phyloP scores from a whole-genome alignment of 2,329 filamentous ascomycete species.

The Aspergillus spinulosporus region DNA sequence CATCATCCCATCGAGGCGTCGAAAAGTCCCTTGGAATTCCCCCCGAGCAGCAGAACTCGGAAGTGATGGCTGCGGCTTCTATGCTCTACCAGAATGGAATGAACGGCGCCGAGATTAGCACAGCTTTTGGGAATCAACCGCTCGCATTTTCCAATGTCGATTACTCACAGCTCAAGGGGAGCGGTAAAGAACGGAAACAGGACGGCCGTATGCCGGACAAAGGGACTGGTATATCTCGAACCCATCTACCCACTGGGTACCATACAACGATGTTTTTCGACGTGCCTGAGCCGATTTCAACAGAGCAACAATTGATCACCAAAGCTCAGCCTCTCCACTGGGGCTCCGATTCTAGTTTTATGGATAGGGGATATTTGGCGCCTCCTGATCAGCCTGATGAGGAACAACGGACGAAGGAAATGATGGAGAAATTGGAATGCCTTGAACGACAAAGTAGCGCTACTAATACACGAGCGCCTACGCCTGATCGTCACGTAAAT shows the following conservation, averaged over 20 bases:
- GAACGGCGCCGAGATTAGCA: slow-evolving; percentile 30
- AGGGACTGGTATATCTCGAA: slow-evolving; percentile 19
- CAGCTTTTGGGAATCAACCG: slow-evolving; percentile 33
- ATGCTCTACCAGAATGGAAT: slow-evolving; percentile 46
- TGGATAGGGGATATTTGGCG: slow-evolving; percentile 60
- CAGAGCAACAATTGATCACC: slow-evolving; percentile 40
- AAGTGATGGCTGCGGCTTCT: slow-evolving; percentile 60
- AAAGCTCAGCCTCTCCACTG: slow-evolving; percentile 56
- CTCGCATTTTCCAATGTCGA: slow-evolving; percentile 29
- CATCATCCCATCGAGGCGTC: slow-evolving; percentile 28
- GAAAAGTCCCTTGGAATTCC: slow-evolving; percentile 31
- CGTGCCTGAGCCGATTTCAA: slow-evolving; percentile 34
- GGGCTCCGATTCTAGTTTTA: slow-evolving; percentile 69
- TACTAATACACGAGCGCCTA: slow-evolving; percentile 60
- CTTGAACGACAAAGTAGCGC: slow-evolving; percentile 60
- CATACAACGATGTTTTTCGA: slow-evolving; percentile 44
- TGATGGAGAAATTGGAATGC: slow-evolving; percentile 59
- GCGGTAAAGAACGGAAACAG: slow-evolving; percentile 23
- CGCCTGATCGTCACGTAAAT: slow-evolving; percentile 45
- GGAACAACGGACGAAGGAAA: slow-evolving; percentile 57
- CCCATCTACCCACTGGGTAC: slow-evolving; percentile 32
- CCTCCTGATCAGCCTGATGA: slow-evolving; percentile 58
- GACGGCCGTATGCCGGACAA: slow-evolving; percentile 16
- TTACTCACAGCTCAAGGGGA: slow-evolving; percentile 22
- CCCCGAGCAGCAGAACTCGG: slow-evolving; percentile 36